Evolutionary conservation across 441 rosid genomes (phyloP).

Genomic region (Brassica hybrid): DNA sequence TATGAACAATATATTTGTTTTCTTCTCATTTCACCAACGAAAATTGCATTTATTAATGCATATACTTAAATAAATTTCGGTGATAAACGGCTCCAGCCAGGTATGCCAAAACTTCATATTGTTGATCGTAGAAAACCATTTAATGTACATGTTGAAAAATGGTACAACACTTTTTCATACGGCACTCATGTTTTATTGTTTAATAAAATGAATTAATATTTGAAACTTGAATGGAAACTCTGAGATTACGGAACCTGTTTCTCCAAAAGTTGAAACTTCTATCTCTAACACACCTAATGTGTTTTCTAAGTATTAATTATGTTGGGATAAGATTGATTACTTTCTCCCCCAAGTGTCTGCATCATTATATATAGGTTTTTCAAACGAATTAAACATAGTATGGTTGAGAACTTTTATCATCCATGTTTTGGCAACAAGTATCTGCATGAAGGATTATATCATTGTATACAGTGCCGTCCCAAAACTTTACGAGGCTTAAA

Average conservation of each 20-base stretch:
- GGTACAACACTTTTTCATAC: neutral
- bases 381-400: neutral
- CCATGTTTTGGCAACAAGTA: neutral
- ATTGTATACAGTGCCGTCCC: too few relatives aligned
- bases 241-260: constrained; percentile 5
- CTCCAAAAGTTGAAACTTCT: neutral
- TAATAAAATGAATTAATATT: neutral
- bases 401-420: neutral
- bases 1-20: neutral
- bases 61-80: neutral
- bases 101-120: constrained; percentile 5
- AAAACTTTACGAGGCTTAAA: too few relatives aligned
- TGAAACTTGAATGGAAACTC: neutral
- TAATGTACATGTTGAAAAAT: constrained; percentile 26
- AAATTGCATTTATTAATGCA: constrained; percentile 18
- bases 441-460: neutral
- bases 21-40: constrained; percentile 25
- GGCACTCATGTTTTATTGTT: constrained; percentile 7
- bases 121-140: constrained; percentile 22
- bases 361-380: neutral
- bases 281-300: constrained; percentile 19
- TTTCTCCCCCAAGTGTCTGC: neutral
- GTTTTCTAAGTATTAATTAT: neutral
- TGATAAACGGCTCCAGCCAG: constrained; percentile 3
- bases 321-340: neutral